A percentile compares a stretch with the other conserved stretches of the same genome.
Evolutionary conservation across 2,329 filamentous ascomycete species (phyloP).

Genomic region (Colletotrichum tofieldiae): DNA sequence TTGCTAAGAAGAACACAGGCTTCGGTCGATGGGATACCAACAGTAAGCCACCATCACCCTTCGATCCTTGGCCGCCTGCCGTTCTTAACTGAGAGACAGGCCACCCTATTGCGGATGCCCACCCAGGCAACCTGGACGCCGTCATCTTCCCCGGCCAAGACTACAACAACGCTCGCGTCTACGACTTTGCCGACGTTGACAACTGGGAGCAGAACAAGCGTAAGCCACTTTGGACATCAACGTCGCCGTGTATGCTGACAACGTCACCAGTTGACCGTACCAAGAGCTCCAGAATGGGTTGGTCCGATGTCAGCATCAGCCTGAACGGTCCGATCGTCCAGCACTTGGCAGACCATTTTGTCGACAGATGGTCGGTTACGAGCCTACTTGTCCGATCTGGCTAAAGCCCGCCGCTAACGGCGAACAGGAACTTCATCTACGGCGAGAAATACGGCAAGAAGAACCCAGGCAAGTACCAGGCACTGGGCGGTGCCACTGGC

Average conservation of each 20-base stretch:
- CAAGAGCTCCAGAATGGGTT: conserved; percentile 88
- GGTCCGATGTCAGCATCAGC: conserved; percentile 89
- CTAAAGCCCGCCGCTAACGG: conserved; percentile 33
- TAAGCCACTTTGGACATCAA: conserved; percentile 48
- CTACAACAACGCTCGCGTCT: conserved; percentile 90
- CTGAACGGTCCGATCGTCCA: conserved; percentile 82
- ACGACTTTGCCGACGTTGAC: conserved; percentile 84
- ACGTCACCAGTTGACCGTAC: conserved; percentile 76
- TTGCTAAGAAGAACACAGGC: conserved; percentile 57
- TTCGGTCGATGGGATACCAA: conserved; percentile 93
- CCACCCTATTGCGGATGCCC: conserved; percentile 87
- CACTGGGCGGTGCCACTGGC: conserved; percentile 44
- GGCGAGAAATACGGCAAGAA: conserved; percentile 80
- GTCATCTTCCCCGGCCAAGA: conserved; percentile 92
- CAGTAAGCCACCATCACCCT: conserved; percentile 58
- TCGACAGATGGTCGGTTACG: conserved; percentile 79
- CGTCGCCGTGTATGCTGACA: neutral
- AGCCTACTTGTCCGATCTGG: neutral
- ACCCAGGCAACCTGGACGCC: conserved; percentile 81
- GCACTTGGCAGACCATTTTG: conserved; percentile 84
- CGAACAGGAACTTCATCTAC: conserved; percentile 83
- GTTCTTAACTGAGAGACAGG: conserved; percentile 51
- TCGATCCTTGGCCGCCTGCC: neutral
- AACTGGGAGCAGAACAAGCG: conserved; percentile 89
- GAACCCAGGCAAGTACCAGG: conserved; percentile 66